Conservation (phyloP, 139 green algal genomes). For the Chlamydomonas incerta region DNA sequence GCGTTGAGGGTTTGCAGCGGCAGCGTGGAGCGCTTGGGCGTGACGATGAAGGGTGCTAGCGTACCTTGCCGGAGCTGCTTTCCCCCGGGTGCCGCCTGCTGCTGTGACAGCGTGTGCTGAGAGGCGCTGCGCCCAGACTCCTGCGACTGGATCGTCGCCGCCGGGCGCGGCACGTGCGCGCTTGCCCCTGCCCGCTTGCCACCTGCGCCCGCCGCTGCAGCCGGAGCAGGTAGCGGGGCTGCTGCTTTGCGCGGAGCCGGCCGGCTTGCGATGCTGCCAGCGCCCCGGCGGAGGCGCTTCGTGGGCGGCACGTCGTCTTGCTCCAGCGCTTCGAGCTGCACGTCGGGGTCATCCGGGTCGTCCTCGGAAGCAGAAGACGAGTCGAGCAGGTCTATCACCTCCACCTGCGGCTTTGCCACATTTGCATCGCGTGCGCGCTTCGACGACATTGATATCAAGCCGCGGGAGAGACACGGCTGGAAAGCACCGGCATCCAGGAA, state of each 20-base stretch:
- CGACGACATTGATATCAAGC: neutral
- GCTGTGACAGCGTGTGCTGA: neutral
- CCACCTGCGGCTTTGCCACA: neutral
- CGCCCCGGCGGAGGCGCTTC: slow-evolving; percentile 15
- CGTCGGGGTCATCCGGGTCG: neutral
- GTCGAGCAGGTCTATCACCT: slow-evolving; percentile 25
- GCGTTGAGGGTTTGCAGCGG: slow-evolving; percentile 11
- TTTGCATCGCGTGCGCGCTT: neutral
- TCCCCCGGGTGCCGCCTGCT: neutral
- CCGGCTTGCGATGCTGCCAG: neutral
- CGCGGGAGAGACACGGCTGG: too few relatives aligned
- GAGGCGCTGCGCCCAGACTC: too few relatives aligned
- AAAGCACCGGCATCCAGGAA: too few relatives aligned
- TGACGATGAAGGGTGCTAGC: neutral
- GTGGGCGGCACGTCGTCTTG: neutral
- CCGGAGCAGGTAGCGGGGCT: too few relatives aligned
- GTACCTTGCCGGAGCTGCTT: slow-evolving; percentile 13
- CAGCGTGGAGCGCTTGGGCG: neutral
- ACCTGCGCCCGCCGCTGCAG: too few relatives aligned
- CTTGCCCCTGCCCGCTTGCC: too few relatives aligned
- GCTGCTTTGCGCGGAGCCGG: neutral
- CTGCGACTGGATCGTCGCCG: too few relatives aligned
- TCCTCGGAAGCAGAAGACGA: slow-evolving; percentile 6
- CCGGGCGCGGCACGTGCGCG: too few relatives aligned
- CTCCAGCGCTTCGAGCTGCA: neutral